phyloP scores from a whole-genome alignment of 2,329 filamentous ascomycete species.

The Penicillium sp. region DNA sequence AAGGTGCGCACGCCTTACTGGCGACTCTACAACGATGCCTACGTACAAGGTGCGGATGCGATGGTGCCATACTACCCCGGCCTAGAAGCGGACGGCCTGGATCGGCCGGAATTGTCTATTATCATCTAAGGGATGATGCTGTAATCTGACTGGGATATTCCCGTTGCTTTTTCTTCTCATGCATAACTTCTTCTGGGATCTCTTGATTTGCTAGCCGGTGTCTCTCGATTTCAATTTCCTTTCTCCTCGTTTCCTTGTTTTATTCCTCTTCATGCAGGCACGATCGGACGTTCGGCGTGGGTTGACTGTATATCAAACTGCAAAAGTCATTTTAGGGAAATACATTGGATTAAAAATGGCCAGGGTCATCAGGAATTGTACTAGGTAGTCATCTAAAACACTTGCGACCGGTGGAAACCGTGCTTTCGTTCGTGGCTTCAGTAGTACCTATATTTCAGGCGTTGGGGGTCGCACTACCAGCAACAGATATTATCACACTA shows the following conservation, averaged over 20 bases:
- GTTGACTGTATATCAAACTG: constrained; percentile 27
- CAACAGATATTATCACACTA: too few relatives aligned
- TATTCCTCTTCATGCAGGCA: constrained; percentile 20
- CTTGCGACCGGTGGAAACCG: not conserved
- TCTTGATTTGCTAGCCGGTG: constrained; percentile 26
- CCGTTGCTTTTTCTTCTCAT: constrained; percentile 17
- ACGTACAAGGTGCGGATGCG: constrained; percentile 88
- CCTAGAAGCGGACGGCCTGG: constrained; percentile 77
- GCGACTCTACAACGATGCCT: constrained; percentile 95
- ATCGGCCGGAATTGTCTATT: constrained; percentile 80
- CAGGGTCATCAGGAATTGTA: not conserved
- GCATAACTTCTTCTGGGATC: constrained; percentile 24
- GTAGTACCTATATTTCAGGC: too few relatives aligned
- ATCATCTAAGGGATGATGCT: constrained; percentile 63
- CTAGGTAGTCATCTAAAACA: not conserved
- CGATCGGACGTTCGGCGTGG: constrained; percentile 29
- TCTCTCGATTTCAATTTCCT: constrained; percentile 4
- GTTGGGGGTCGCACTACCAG: too few relatives aligned
- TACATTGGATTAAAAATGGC: not conserved
- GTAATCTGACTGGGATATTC: constrained; percentile 17
- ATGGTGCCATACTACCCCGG: constrained; percentile 97
- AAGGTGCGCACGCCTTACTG: constrained; percentile 96
- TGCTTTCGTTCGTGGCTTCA: too few relatives aligned
- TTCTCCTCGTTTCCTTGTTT: constrained; percentile 3
- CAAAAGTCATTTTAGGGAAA: constrained; percentile 18